These are phyloP conservation scores for Cladosporium austrohemisphaericum DNA, from an alignment of 2,329 filamentous ascomycete genomes.

Conservation along the genomic window DNA sequence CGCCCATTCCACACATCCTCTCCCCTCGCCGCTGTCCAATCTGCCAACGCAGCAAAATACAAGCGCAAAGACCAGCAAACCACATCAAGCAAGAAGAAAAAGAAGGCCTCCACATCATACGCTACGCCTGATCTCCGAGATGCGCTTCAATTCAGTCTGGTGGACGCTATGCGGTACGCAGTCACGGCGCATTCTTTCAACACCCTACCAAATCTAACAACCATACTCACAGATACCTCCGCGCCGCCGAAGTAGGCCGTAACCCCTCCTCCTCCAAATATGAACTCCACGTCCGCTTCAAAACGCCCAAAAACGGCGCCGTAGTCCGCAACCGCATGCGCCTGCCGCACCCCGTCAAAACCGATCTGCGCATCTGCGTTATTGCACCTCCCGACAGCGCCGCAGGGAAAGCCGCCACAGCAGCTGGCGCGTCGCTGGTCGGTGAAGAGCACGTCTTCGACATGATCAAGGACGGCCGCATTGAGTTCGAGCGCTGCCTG, in stretches of 20 bases:
- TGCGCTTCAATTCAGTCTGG: slow-evolving; percentile 72
- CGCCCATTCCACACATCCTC: slow-evolving; percentile 15
- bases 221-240: slow-evolving; percentile 66
- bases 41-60: slow-evolving; percentile 39
- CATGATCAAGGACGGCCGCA: slow-evolving; percentile 67
- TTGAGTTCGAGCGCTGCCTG: slow-evolving; percentile 85
- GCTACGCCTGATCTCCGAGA: slow-evolving; percentile 60
- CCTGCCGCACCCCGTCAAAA: slow-evolving; percentile 85
- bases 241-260: slow-evolving; percentile 85
- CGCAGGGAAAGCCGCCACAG: slow-evolving; percentile 67
- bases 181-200: slow-evolving; percentile 18
- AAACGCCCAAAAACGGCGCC: slow-evolving; percentile 79
- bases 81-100: slow-evolving; percentile 56
- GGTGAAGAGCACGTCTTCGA: slow-evolving; percentile 86
- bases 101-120: slow-evolving; percentile 65
- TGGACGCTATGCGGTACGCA: slow-evolving; percentile 85
- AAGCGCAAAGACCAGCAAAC: slow-evolving; percentile 39
- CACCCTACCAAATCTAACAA: slow-evolving; percentile 16
- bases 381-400: slow-evolving; percentile 80
- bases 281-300: slow-evolving; percentile 78
- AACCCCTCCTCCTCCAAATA: slow-evolving; percentile 75
- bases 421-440: slow-evolving; percentile 75
- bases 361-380: slow-evolving; percentile 82
- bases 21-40: slow-evolving; percentile 31
- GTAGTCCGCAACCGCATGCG: slow-evolving; percentile 83